Evolutionary conservation across 1,284 basidiomycete genomes (phyloP), one percentile per base, ranked within the genome.

Genomic region (Austroboletus novae-zelandiae): DNA sequence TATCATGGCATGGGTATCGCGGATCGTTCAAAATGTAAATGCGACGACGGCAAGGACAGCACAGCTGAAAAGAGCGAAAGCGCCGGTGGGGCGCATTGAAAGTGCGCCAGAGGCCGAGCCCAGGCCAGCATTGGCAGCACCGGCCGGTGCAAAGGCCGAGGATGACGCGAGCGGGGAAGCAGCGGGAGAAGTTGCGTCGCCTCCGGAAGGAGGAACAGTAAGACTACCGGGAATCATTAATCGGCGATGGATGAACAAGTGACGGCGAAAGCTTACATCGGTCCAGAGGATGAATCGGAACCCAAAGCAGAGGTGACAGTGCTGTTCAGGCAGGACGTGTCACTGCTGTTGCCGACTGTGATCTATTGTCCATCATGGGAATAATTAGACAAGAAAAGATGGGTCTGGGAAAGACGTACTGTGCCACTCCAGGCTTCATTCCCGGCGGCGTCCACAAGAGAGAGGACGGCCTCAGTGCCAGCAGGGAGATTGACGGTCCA

Each of bases 401-500:
- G 1, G 10, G 17, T 36, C 7, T 15, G 17, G 23, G 34, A 42
- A 52, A 47, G 20, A 66, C 81, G 60, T 53, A 89, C 87, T 11
- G 57, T 57, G 46, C 71, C 73, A 57, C 78, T 81, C 86, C 86
- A 91, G 5, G 77, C 84, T 60, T 89, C 84, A 2, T 81, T 61
- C 39, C 72, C 77, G 34, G 60, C 50, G 7, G 69, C 59, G 61
- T 89, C 85, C 52, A 77, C 64, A 17, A 89, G 57, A n/a, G 77
- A 83, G 44, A 88, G 57, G 59, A 75, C 66, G 45, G 85, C 71
- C 35, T 71, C 54, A 23, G 72, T 73, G 36, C 82, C 81, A 18
- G 76, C 73, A 32, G 76, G 57, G 42, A 87, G 41, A 48, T 65
- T 64, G 47, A 75, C 74, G 9, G 62, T 75, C 77, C 79, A 86